A percentile compares a stretch with the other conserved stretches of the same genome.
phyloP scores from a whole-genome alignment of 306 rosid genomes.

The Trichosanthes truncata region DNA sequence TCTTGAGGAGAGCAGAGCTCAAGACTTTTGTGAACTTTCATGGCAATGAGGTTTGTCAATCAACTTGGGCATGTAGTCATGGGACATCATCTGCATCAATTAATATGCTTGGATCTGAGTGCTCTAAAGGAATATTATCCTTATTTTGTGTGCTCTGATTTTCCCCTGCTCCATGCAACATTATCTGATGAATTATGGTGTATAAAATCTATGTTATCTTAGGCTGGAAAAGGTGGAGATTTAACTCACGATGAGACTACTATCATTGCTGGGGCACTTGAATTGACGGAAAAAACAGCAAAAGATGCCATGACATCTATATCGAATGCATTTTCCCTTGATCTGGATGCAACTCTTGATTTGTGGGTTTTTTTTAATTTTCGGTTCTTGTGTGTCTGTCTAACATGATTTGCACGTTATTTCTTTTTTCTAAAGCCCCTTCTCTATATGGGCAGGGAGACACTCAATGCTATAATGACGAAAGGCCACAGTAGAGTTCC shows the following conservation, averaged over 20 bases:
- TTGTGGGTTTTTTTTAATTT: slow-evolving; percentile 61
- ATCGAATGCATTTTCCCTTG: slow-evolving; percentile 90
- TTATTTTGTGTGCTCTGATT: background rate
- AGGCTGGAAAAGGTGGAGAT: slow-evolving; percentile 99
- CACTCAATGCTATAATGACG: slow-evolving; percentile 76
- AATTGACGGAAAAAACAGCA: slow-evolving; percentile 91
- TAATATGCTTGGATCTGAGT: background rate
- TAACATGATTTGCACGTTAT: slow-evolving; percentile 10
- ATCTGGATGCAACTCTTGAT: slow-evolving; percentile 79
- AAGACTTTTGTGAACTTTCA: slow-evolving; percentile 92
- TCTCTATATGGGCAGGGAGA: slow-evolving; percentile 44
- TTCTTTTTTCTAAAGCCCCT: slow-evolving; percentile 16
- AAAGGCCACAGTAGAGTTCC: slow-evolving; percentile 98
- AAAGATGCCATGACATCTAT: slow-evolving; percentile 98
- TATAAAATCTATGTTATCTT: slow-evolving; percentile 17
- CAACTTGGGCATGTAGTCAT: background rate
- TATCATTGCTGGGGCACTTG: slow-evolving; percentile 94
- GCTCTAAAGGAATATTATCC: background rate
- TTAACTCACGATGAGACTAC: slow-evolving; percentile 97
- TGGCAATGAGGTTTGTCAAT: slow-evolving; percentile 77
- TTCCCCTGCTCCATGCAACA: slow-evolving; percentile 1
- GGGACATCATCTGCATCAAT: background rate
- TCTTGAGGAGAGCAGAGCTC: slow-evolving; percentile 93
- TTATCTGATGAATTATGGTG: slow-evolving; percentile 1
- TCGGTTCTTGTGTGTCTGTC: background rate